A percentile compares a stretch with the other conserved stretches of the same genome.
Evolutionary conservation across 108 stramenopile genomes (phyloP).

Genomic region (Skeletonema grethae): DNA sequence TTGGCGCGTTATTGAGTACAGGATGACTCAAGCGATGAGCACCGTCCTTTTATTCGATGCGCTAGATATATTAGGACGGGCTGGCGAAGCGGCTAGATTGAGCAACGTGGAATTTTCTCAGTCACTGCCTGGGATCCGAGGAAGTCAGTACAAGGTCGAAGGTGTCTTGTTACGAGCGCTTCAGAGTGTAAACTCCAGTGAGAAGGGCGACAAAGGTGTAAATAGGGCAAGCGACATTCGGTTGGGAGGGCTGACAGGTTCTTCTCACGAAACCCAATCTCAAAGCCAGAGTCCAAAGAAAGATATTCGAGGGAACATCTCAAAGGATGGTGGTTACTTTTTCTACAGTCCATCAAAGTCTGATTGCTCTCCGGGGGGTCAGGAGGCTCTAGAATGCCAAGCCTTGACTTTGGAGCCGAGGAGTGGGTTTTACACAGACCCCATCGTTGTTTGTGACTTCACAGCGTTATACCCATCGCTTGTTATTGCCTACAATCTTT

Average conservation of each 20-base stretch:
- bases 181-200: conserved; percentile 79
- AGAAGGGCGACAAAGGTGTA: conserved; percentile 79
- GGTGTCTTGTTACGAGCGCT: conserved; percentile 83
- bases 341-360: conserved; percentile 83
- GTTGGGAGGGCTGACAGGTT: conserved; percentile 23
- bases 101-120: conserved; percentile 91
- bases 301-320: conserved; percentile 30
- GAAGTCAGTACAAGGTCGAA: conserved; percentile 85
- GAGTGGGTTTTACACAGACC: conserved; percentile 89
- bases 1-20: conserved; percentile 81
- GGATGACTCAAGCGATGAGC: conserved; percentile 66
- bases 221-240: conserved; percentile 11
- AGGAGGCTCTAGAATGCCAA: conserved; percentile 89
- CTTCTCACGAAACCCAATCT: conserved; percentile 53
- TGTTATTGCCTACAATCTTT: conserved; percentile 97
- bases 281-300: conserved; percentile 88
- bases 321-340: conserved; percentile 56
- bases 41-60: conserved; percentile 80
- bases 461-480: conserved; percentile 97
- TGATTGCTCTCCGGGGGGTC: conserved; percentile 61
- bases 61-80: conserved; percentile 85
- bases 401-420: conserved; percentile 90
- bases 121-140: conserved; percentile 84
- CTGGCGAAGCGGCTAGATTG: conserved; percentile 91
- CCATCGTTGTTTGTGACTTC: conserved; percentile 97